These are phyloP conservation scores for Colletotrichum destructivum DNA, from an alignment of 2,329 filamentous ascomycete genomes.

Conservation along the genomic window DNA sequence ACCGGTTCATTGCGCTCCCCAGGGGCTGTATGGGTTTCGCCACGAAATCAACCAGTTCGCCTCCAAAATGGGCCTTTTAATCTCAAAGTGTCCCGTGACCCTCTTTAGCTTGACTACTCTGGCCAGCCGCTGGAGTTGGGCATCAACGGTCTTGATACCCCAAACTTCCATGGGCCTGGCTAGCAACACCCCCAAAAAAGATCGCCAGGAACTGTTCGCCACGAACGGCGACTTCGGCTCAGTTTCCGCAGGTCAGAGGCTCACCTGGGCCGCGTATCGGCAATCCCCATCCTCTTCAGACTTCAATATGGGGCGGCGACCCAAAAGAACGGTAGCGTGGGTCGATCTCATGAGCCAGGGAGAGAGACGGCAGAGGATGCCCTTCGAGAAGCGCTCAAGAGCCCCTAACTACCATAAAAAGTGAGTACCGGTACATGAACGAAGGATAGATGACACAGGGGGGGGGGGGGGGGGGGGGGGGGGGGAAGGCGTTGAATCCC, in stretches of 20 bases:
- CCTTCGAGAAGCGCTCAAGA: background rate
- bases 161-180: background rate
- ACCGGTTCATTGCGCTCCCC: background rate
- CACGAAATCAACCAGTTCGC: background rate
- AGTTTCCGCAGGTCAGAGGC: background rate
- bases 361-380: background rate
- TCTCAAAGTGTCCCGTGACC: background rate
- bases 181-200: too few relatives aligned
- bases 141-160: background rate
- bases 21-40: background rate
- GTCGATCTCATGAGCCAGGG: conserved; percentile 11
- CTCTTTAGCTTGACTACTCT: background rate
- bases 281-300: background rate
- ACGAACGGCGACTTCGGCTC: background rate
- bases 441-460: background rate
- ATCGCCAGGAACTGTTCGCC: background rate
- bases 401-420: background rate
- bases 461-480: too few relatives aligned
- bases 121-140: background rate
- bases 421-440: background rate
- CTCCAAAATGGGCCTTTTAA: conserved; percentile 13
- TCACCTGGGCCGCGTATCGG: too few relatives aligned
- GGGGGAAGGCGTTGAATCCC: background rate
- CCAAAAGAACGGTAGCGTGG: conserved; percentile 31
- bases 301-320: conserved; percentile 4